Conservation (phyloP, 106 monocot species). For the Gastrodia elata region DNA sequence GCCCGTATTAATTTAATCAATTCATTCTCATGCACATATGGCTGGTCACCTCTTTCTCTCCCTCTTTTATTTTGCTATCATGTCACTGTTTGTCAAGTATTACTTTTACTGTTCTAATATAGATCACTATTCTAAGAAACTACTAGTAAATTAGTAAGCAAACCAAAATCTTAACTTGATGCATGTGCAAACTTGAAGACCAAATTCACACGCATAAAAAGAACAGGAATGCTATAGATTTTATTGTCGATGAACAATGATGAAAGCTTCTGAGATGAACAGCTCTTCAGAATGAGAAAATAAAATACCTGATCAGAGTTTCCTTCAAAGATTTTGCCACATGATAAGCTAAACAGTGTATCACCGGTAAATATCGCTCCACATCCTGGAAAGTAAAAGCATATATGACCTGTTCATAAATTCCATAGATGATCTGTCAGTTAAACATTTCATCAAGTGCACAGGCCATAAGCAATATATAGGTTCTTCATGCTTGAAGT, state of each 20-base stretch:
- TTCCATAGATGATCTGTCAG: slow-evolving; percentile 3
- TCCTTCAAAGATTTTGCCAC: slow-evolving; percentile 98
- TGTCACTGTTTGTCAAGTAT: too few relatives aligned
- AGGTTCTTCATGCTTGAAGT: background rate
- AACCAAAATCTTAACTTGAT: background rate
- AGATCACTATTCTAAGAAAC: background rate
- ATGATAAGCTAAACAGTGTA: slow-evolving; percentile 90
- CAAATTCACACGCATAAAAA: too few relatives aligned
- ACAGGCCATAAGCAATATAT: background rate
- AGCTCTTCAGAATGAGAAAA: background rate
- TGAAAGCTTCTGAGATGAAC: background rate
- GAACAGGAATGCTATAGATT: background rate
- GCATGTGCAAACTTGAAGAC: background rate
- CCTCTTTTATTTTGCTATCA: too few relatives aligned
- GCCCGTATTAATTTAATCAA: too few relatives aligned
- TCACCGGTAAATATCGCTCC: slow-evolving; percentile 88
- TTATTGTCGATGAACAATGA: background rate
- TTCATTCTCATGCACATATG: too few relatives aligned
- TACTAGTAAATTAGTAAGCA: background rate
- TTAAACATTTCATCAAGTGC: background rate
- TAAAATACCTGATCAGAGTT: slow-evolving; percentile 65
- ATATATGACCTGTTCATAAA: slow-evolving; percentile 71
- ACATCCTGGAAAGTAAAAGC: slow-evolving; percentile 83
- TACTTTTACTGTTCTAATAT: background rate
- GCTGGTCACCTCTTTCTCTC: too few relatives aligned